These are phyloP conservation scores for Pyrenula aspistea DNA, from an alignment of 495 filamentous ascomycete species.

Conservation along the genomic window DNA sequence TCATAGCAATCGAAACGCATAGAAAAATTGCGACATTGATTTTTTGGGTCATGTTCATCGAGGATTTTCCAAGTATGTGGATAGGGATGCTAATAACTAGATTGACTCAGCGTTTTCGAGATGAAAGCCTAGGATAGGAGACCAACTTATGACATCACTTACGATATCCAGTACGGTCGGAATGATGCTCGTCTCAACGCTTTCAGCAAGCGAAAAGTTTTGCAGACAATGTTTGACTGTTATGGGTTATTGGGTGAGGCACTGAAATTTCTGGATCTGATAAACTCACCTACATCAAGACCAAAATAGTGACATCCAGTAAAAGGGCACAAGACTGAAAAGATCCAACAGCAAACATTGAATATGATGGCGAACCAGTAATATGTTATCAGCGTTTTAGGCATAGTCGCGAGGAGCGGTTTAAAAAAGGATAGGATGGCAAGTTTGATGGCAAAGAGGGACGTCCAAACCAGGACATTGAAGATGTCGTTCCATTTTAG, in stretches of 20 bases:
- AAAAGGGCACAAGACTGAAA: background rate
- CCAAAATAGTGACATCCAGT: background rate
- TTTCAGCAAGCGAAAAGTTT: background rate
- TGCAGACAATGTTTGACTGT: background rate
- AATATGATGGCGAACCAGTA: background rate
- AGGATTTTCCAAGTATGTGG: background rate
- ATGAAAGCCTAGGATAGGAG: background rate
- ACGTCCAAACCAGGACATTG: background rate
- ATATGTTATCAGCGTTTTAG: background rate
- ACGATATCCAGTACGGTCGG: background rate
- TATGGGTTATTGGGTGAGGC: background rate
- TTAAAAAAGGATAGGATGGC: background rate
- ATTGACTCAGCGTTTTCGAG: background rate
- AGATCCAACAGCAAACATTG: background rate
- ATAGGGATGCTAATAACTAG: background rate
- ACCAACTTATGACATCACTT: background rate
- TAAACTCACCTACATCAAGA: background rate
- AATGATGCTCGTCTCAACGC: background rate
- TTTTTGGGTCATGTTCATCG: background rate
- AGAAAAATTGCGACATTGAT: background rate
- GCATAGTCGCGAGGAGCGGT: background rate
- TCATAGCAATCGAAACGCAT: background rate
- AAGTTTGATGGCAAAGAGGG: background rate
- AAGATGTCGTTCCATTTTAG: background rate
- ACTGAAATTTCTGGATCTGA: background rate